These are phyloP conservation scores for Isatis tinctoria DNA, from an alignment of 345 rosid species.

Conservation along the genomic window DNA sequence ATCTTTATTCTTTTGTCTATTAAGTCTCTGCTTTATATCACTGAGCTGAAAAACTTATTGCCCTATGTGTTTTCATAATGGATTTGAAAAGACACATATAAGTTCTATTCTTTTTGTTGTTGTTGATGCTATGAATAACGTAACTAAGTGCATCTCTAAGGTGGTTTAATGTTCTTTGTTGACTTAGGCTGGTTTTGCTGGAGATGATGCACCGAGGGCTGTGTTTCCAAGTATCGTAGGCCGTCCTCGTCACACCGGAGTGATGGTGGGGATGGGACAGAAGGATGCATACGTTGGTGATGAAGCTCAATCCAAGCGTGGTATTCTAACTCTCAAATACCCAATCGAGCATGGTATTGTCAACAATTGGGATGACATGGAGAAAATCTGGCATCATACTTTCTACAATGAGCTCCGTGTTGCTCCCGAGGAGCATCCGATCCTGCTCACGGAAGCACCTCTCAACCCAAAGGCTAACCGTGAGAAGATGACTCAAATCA, in stretches of 20 bases:
- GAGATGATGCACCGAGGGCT: slow-evolving; percentile 93
- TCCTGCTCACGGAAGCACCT: slow-evolving; percentile 82
- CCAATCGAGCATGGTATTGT: slow-evolving; percentile 91
- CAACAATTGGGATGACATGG: slow-evolving; percentile 95
- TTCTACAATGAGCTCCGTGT: slow-evolving; percentile 93
- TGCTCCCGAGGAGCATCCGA: slow-evolving; percentile 84
- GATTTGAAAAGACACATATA: too few species aligned
- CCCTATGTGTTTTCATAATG: not conserved
- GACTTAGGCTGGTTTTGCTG: slow-evolving; percentile 96
- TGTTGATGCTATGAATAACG: too few species aligned
- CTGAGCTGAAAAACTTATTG: not conserved
- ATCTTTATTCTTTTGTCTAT: not conserved
- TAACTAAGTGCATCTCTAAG: not conserved
- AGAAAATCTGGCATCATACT: slow-evolving; percentile 87
- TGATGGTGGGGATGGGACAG: slow-evolving; percentile 80
- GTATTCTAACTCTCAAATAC: slow-evolving; percentile 69
- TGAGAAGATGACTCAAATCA: slow-evolving; percentile 94
- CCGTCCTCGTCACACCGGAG: slow-evolving; percentile 86
- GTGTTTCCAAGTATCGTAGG: slow-evolving; percentile 90
- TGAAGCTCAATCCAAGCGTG: slow-evolving; percentile 72
- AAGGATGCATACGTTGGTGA: slow-evolving; percentile 90
- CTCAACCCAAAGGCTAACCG: slow-evolving; percentile 90
- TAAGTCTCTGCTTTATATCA: not conserved
- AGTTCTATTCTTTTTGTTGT: too few species aligned
- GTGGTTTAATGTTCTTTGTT: slow-evolving; percentile 21